These are phyloP conservation scores for Rubus idaeus DNA, from an alignment of 306 rosid genomes.

Conservation along the genomic window DNA sequence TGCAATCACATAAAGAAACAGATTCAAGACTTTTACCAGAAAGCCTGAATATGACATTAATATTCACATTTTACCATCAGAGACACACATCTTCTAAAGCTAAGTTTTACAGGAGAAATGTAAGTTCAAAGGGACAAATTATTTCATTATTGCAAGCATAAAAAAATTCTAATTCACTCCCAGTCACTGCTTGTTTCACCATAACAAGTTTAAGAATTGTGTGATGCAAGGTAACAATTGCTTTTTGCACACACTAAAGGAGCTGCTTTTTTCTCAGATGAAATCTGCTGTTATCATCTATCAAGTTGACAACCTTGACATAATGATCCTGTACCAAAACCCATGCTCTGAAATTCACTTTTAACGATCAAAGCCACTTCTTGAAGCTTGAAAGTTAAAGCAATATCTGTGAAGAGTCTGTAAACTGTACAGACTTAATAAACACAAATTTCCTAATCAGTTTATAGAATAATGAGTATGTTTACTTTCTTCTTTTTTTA, in stretches of 20 bases:
- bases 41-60: background rate
- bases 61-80: background rate
- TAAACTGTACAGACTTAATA: background rate
- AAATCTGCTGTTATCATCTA: background rate
- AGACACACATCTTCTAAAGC: background rate
- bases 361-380: background rate
- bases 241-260: background rate
- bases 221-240: background rate
- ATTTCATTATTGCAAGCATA: background rate
- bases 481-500: background rate
- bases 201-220: background rate
- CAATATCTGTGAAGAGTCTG: background rate
- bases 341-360: background rate
- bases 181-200: background rate
- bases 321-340: background rate
- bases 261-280: background rate
- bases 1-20: constrained; percentile 33
- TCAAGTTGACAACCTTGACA: background rate
- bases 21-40: constrained; percentile 17
- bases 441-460: background rate
- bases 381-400: background rate
- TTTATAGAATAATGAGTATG: background rate
- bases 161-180: background rate
- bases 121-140: background rate
- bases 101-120: background rate